These are phyloP conservation scores for Penicillium bovifimosum DNA, from an alignment of 495 filamentous ascomycete genomes.

Conservation along the genomic window DNA sequence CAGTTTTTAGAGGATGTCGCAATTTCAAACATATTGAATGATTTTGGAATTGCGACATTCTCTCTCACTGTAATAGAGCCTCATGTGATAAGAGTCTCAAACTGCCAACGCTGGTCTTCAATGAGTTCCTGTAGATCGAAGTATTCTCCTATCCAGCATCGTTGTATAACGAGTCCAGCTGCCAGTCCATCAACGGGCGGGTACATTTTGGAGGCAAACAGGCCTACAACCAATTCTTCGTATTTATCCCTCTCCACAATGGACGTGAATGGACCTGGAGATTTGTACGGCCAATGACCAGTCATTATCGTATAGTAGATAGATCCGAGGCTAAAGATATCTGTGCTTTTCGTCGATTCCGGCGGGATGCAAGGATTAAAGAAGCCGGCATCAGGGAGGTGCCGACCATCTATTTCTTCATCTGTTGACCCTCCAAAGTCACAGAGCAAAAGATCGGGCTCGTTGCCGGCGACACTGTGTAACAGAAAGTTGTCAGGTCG, in stretches of 20 bases:
- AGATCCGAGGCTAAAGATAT: conserved; percentile 28
- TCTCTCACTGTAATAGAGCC: too few relatives aligned
- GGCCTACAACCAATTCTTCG: conserved; percentile 8
- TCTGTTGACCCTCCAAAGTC: conserved; percentile 26
- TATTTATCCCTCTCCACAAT: conserved; percentile 10
- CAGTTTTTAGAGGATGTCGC: too few relatives aligned
- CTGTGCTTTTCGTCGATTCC: conserved; percentile 16
- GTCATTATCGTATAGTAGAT: conserved; percentile 28
- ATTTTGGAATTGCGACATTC: too few relatives aligned
- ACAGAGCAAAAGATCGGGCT: conserved; percentile 21
- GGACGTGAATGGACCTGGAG: conserved; percentile 17
- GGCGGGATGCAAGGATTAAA: conserved; percentile 16
- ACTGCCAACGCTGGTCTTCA: conserved; percentile 9
- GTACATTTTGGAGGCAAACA: conserved; percentile 14
- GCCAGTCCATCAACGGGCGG: conserved; percentile 10
- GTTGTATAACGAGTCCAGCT: conserved; percentile 14
- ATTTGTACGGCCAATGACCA: conserved; percentile 26
- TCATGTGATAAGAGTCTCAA: too few relatives aligned
- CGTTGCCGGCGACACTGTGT: conserved; percentile 10
- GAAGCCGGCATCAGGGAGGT: conserved; percentile 22
- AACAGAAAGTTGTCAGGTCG: conserved; percentile 23
- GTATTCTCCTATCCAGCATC: conserved; percentile 20
- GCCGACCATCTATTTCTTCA: conserved; percentile 20
- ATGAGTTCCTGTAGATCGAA: conserved; percentile 10
- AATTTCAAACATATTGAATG: background rate